Evolutionary conservation across 768 basidiomycete genomes (phyloP).

Genomic region (Amanita muscaria): DNA sequence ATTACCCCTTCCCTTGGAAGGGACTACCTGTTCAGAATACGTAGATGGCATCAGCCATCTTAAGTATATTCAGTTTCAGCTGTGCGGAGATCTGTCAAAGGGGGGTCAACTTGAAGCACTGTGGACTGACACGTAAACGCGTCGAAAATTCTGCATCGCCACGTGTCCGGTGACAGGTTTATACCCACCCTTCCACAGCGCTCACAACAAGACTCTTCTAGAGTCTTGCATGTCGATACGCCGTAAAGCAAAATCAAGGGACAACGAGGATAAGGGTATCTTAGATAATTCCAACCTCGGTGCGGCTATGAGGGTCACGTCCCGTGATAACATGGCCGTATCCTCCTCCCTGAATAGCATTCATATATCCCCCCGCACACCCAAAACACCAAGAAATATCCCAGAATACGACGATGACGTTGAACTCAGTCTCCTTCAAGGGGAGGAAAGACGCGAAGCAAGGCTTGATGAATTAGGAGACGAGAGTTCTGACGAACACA

Average conservation of each 20-base stretch:
- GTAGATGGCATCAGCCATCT: too few relatives aligned
- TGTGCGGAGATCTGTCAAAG: too few relatives aligned
- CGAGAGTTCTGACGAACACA: slow-evolving; percentile 24
- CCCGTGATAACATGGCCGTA: slow-evolving; percentile 39
- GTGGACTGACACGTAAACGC: too few relatives aligned
- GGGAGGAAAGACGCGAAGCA: slow-evolving; percentile 43
- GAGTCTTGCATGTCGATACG: slow-evolving; percentile 21
- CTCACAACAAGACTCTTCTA: neutral
- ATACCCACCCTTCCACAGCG: neutral
- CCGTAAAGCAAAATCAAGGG: slow-evolving; percentile 15
- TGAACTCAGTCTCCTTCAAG: slow-evolving; percentile 52
- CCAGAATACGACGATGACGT: slow-evolving; percentile 42
- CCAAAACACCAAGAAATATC: slow-evolving; percentile 28
- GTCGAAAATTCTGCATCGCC: too few relatives aligned
- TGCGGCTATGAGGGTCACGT: slow-evolving; percentile 34
- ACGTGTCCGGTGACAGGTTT: neutral
- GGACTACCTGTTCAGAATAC: too few relatives aligned
- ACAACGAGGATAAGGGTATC: slow-evolving; percentile 8
- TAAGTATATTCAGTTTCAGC: too few relatives aligned
- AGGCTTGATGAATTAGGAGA: slow-evolving; percentile 31
- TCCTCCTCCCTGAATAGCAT: slow-evolving; percentile 53
- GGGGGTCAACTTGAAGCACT: too few relatives aligned
- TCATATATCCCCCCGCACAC: slow-evolving; percentile 47
- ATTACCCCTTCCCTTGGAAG: too few relatives aligned
- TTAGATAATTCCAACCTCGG: slow-evolving; percentile 9